Evolutionary conservation across 2,329 filamentous ascomycete genomes (phyloP).

Genomic region (Verticillium nubilum): DNA sequence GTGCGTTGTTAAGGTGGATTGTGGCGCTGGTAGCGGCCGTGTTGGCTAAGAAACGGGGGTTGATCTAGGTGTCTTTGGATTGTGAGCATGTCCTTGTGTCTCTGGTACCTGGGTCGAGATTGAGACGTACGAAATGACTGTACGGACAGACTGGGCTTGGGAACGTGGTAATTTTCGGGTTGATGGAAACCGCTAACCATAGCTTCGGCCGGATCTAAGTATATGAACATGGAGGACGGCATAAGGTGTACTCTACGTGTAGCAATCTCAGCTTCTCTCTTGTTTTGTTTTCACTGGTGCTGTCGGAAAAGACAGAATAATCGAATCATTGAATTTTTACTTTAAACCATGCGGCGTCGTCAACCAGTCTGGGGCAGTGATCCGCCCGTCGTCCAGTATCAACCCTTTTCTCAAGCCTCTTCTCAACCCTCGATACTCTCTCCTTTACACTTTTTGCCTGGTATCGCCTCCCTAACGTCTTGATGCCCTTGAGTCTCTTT

Average conservation of each 20-base stretch:
- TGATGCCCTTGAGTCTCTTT: no score
- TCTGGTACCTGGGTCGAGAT: not conserved
- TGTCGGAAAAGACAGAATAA: not conserved
- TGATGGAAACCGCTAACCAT: not conserved
- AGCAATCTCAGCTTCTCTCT: not conserved
- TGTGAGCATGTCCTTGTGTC: conserved; percentile 14
- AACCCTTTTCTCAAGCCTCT: no score
- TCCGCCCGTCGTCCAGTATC: no score
- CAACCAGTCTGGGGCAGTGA: no score
- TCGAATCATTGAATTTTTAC: no score
- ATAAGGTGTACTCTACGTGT: conserved; percentile 2
- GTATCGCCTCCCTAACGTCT: no score
- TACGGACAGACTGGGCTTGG: not conserved
- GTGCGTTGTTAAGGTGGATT: conserved; percentile 48
- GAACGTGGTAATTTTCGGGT: not conserved
- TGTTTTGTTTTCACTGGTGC: not conserved
- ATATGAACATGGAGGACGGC: not conserved
- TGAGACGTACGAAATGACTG: not conserved
- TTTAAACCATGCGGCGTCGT: no score
- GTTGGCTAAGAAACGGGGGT: conserved; percentile 25
- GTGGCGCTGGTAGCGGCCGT: conserved; percentile 31
- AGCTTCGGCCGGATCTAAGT: not conserved
- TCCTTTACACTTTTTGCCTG: no score
- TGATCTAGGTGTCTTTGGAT: conserved; percentile 18
- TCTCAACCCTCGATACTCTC: no score